Percentiles rank a stretch among this genome's conserved stretches.
These are phyloP conservation scores for Stylosanthes scabra DNA, from an alignment of 331 rosid genomes.

Conservation along the genomic window DNA sequence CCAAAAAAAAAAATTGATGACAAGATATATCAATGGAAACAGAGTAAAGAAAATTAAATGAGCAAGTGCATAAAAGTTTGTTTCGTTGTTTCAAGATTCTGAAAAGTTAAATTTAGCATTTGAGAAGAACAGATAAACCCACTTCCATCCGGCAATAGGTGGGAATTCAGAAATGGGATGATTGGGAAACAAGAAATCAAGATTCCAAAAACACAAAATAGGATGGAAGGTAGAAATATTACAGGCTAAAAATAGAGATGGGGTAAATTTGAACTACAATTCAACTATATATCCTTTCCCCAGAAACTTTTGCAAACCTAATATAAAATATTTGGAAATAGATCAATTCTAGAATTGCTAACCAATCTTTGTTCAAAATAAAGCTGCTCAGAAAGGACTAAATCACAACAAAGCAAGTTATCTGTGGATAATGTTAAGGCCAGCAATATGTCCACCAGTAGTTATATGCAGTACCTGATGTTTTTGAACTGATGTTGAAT, in stretches of 20 bases:
- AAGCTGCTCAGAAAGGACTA: slow-evolving; percentile 6
- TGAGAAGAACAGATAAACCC: slow-evolving; percentile 18
- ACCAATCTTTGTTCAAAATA: slow-evolving; percentile 11
- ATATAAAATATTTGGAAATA: slow-evolving; percentile 17
- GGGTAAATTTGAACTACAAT: not conserved
- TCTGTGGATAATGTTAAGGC: slow-evolving; percentile 6
- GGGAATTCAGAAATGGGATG: not conserved
- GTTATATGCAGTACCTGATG: slow-evolving; percentile 67
- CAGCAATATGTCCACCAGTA: not conserved
- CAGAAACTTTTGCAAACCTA: slow-evolving; percentile 4
- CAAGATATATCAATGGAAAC: slow-evolving; percentile 20
- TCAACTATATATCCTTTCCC: slow-evolving; percentile 3
- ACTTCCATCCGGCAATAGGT: slow-evolving; percentile 21
- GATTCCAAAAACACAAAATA: not conserved
- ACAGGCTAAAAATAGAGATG: not conserved
- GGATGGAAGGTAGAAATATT: slow-evolving; percentile 12
- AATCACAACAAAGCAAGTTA: not conserved
- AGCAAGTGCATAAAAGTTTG: not conserved
- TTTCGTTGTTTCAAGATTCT: too few species aligned
- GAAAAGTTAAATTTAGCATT: slow-evolving; percentile 23
- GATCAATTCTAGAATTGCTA: slow-evolving; percentile 4
- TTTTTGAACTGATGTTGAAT: slow-evolving; percentile 95
- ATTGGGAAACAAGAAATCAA: not conserved
- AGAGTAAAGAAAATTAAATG: slow-evolving; percentile 11
- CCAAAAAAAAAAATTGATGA: not conserved